Percentiles rank a stretch among this genome's conserved stretches.
Evolutionary conservation across 805 yeast genomes (phyloP).

Genomic region (Wickerhamomyces chaumierensis): DNA sequence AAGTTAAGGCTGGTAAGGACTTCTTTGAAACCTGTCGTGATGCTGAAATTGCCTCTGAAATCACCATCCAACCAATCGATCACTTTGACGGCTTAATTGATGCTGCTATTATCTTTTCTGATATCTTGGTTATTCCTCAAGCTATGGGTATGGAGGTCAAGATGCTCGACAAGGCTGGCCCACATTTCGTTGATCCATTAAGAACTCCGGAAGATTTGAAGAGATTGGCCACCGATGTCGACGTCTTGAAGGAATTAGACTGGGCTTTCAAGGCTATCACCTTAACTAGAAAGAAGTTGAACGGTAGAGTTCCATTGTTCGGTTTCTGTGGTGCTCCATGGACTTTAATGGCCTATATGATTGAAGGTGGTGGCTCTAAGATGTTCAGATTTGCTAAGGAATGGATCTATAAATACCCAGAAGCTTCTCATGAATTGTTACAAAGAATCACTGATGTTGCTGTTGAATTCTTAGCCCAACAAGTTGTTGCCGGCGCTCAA

Average conservation of each 20-base stretch:
- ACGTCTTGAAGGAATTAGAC: constrained; percentile 64
- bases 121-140: constrained; percentile 92
- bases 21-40: constrained; percentile 94
- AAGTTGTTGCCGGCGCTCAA: constrained; percentile 96
- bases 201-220: constrained; percentile 60
- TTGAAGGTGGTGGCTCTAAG: constrained; percentile 94
- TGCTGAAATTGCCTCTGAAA: constrained; percentile 86
- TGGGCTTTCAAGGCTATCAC: constrained; percentile 97
- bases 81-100: constrained; percentile 84
- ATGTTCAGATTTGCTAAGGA: constrained; percentile 84
- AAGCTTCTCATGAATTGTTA: constrained; percentile 57
- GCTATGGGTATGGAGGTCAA: constrained; percentile 95
- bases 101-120: constrained; percentile 95
- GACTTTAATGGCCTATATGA: constrained; percentile 94
- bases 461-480: constrained; percentile 84
- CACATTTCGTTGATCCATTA: constrained; percentile 82
- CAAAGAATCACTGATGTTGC: constrained; percentile 80
- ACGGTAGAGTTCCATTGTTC: constrained; percentile 86
- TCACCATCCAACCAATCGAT: constrained; percentile 91
- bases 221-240: constrained; percentile 50
- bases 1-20: constrained; percentile 74
- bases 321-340: constrained; percentile 98
- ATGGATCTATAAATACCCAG: constrained; percentile 79
- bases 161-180: constrained; percentile 93
- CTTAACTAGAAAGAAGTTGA: constrained; percentile 71